Base-by-base conservation (phyloP, 2,329 filamentous ascomycete species). In the Trichoderma sp. region DNA sequence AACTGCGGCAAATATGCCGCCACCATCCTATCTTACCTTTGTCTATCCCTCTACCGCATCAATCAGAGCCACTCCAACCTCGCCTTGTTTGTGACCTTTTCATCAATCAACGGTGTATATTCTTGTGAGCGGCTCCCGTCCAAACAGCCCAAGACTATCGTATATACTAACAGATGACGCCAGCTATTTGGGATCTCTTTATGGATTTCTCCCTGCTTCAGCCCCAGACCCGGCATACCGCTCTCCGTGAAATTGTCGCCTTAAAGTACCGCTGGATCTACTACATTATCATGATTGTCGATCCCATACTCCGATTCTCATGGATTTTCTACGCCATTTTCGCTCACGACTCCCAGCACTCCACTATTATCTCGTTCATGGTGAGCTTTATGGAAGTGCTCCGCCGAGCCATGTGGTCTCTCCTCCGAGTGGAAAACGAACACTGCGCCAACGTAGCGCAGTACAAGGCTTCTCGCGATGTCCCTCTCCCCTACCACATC, bases 171-270 rank as follows among this genome's bases (percentile, higher is more conserved):
- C 37, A 19, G 1, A 48, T n/a, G 15, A 25, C 29, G 12, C 1
- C 2, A 89, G 88, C 90, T 10, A 86, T 97, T 50, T 99, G 95
- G 95, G 95, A 99, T 76, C 81, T 99, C 2, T 89, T 93, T 71
- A 97, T 98, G 92, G 95, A 99, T 78, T 98, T 95, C 85, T 95
- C 91, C 68, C 84, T 97, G n/a, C 85, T 94, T 3, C 93, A 97
- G 73, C 85, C 90, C 0, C 87, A 90, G 66, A 87, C 92, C 0
- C 86, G 87, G 12, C 83, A 91, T 71, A 85, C 82, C 2, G 84
- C 89, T 58, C 86, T 97, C 12, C 90, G 95, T 7, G 88, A 94
- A 68, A 90, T 92, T 9, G 84, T 95, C 0, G 93, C 90, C 0
- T 91, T 95, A 73, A 94, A 94, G 75, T 84, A 84, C 13, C 84